Percentiles rank a stretch among this genome's conserved stretches.
Conservation (phyloP, 2,329 filamentous ascomycete genomes). For the Trichoderma sp. region DNA sequence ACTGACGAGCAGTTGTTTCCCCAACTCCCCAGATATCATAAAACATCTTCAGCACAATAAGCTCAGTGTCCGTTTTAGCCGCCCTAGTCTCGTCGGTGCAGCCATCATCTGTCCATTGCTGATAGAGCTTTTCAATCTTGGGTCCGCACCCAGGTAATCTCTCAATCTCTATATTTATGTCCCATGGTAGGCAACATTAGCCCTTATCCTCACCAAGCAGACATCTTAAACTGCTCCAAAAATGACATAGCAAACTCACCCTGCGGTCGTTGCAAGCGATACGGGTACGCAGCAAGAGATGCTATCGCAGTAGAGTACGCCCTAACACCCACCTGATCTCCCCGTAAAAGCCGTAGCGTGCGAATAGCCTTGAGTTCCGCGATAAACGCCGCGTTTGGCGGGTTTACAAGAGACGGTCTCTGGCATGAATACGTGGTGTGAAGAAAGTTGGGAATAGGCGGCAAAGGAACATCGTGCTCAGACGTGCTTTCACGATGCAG, state of each 20-base stretch:
- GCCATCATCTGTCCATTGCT: constrained; percentile 65
- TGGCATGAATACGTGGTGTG: constrained; percentile 71
- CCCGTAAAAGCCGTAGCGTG: constrained; percentile 63
- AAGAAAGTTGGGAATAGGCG: constrained; percentile 65
- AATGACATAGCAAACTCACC: constrained; percentile 32
- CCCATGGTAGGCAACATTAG: not conserved
- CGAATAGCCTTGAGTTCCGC: constrained; percentile 70
- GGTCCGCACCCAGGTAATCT: constrained; percentile 74
- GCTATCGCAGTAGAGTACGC: constrained; percentile 89
- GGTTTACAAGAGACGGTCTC: constrained; percentile 64
- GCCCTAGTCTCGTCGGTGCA: constrained; percentile 61
- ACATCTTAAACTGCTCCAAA: too few relatives aligned
- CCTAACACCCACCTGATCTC: constrained; percentile 74
- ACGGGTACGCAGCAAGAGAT: constrained; percentile 75
- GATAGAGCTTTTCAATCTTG: constrained; percentile 75
- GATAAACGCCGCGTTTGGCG: constrained; percentile 75
- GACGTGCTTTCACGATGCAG: constrained; percentile 71
- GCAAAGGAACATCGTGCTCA: constrained; percentile 66
- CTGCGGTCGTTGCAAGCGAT: constrained; percentile 38
- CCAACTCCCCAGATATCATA: constrained; percentile 92
- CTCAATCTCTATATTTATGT: constrained; percentile 40
- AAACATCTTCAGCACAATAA: constrained; percentile 66
- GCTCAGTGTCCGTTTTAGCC: constrained; percentile 60
- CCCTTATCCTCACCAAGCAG: too few relatives aligned
- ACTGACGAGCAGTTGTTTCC: constrained; percentile 73